Evolutionary conservation across 106 monocot species (phyloP).

Genomic region (Dendrobium chrysotoxum): DNA sequence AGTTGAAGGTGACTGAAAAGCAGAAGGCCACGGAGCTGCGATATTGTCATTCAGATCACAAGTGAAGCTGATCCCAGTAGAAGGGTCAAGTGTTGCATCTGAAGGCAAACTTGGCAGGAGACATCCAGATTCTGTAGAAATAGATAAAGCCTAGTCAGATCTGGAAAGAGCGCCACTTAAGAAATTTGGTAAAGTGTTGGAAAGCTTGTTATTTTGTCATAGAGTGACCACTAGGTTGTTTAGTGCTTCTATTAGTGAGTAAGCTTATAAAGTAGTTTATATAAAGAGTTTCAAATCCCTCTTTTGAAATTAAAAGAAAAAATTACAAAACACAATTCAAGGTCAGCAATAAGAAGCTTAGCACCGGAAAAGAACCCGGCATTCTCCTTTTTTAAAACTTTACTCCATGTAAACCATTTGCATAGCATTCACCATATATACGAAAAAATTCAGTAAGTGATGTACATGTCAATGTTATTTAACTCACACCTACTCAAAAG

Average conservation of each 20-base stretch:
- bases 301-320: background rate
- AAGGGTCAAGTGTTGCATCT: conserved; percentile 79
- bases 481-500: background rate
- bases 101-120: conserved; percentile 93
- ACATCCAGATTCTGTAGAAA: conserved; percentile 76
- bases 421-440: background rate
- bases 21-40: conserved; percentile 96
- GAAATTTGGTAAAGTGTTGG: background rate
- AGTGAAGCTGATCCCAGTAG: conserved; percentile 86
- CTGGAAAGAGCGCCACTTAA: background rate
- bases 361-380: background rate
- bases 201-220: background rate
- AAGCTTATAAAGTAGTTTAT: background rate
- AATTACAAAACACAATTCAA: background rate
- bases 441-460: background rate
- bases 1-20: conserved; percentile 43
- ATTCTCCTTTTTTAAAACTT: background rate
- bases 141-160: background rate
- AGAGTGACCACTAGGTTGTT: background rate
- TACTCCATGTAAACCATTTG: background rate
- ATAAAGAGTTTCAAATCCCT: background rate
- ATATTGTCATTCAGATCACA: conserved; percentile 99
- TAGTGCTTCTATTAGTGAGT: background rate
- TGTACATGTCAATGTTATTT: background rate
- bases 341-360: background rate